These are phyloP conservation scores for Cupressus sempervirens DNA, from an alignment of 75 land plant genomes.

Conservation along the genomic window DNA sequence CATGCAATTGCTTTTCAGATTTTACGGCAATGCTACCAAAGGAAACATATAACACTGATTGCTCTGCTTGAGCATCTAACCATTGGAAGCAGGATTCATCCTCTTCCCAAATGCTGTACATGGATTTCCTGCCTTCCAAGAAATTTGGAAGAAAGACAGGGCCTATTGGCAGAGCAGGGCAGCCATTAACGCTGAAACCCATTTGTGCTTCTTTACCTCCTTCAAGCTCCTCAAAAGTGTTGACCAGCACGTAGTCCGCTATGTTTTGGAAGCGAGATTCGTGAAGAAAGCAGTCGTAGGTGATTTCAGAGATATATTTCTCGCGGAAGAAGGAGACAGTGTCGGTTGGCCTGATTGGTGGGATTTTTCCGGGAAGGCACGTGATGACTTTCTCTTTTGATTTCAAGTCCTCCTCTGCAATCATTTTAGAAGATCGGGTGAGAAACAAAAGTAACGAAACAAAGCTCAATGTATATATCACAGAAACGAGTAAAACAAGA, in stretches of 20 bases:
- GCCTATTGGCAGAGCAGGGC: neutral
- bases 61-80: slow-evolving; percentile 6
- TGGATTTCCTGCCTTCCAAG: neutral
- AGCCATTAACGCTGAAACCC: neutral
- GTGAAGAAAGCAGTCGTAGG: neutral
- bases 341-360: neutral
- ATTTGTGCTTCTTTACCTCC: neutral
- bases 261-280: neutral
- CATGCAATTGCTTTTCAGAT: slow-evolving; percentile 7
- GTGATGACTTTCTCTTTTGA: neutral
- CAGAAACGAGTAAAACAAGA: no score
- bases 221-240: slow-evolving; percentile 10
- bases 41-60: slow-evolving; percentile 17
- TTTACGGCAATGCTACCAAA: slow-evolving; percentile 14
- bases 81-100: slow-evolving; percentile 16
- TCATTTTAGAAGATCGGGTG: no score
- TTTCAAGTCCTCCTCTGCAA: neutral
- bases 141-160: neutral
- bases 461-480: no score
- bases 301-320: neutral
- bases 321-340: neutral
- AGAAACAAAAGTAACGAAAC: no score
- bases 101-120: slow-evolving; percentile 15
- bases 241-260: neutral
- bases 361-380: slow-evolving; percentile 2